A percentile compares a stretch with the other conserved stretches of the same genome.
phyloP scores from a whole-genome alignment of 139 green algal genomes.

The Haematococcus sp. region DNA sequence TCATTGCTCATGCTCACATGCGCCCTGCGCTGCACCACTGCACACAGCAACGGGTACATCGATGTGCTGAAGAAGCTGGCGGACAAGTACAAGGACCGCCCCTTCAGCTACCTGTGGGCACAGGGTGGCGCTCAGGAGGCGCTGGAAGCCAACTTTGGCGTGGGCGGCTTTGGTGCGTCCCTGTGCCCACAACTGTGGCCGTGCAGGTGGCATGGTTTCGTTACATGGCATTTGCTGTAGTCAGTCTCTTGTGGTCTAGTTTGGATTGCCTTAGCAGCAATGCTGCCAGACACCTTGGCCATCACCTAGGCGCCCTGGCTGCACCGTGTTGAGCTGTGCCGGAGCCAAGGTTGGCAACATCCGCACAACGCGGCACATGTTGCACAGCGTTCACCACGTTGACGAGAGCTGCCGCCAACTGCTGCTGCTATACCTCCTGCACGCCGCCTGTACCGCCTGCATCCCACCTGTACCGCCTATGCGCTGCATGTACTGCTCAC shows the following conservation, averaged over 20 bases:
- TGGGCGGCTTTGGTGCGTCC: conserved; percentile 73
- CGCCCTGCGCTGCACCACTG: too few relatives aligned
- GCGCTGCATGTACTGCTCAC: conserved; percentile 22
- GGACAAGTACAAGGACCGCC: conserved; percentile 68
- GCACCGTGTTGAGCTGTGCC: neutral
- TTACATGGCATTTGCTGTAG: too few relatives aligned
- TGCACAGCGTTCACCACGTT: too few relatives aligned
- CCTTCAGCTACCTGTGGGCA: conserved; percentile 80
- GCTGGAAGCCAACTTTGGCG: conserved; percentile 76
- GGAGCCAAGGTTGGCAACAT: neutral
- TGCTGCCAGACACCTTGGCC: neutral
- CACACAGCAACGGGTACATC: conserved; percentile 61
- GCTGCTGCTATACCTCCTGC: neutral
- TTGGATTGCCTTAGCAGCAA: neutral
- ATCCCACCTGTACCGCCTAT: neutral
- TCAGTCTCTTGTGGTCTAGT: neutral
- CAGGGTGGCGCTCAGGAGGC: conserved; percentile 62
- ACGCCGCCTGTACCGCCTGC: too few relatives aligned
- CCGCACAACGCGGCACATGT: too few relatives aligned
- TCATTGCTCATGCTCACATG: too few relatives aligned
- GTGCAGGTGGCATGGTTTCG: too few relatives aligned
- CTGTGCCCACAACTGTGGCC: too few relatives aligned
- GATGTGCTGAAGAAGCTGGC: conserved; percentile 61
- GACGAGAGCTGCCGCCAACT: too few relatives aligned
- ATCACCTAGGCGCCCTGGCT: neutral